These are phyloP conservation scores for Aureobasidium namibiae DNA, from an alignment of 2,329 filamentous ascomycete species.

Conservation along the genomic window DNA sequence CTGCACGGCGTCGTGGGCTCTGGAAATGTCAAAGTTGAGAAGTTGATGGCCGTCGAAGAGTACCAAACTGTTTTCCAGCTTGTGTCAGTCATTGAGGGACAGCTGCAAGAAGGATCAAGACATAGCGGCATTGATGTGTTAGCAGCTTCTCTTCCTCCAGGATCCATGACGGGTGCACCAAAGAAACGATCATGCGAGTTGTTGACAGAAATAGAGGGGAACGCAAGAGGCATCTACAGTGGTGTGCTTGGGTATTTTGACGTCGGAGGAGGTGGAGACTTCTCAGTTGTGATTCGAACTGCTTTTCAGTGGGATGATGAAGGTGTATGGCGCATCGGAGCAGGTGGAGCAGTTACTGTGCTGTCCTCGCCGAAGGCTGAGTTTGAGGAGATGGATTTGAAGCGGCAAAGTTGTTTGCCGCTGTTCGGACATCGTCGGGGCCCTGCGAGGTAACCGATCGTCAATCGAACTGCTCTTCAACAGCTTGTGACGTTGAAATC, in stretches of 20 bases:
- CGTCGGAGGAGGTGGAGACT: slow-evolving; percentile 75
- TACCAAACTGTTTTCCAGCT: slow-evolving; percentile 89
- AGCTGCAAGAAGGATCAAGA: slow-evolving; percentile 30
- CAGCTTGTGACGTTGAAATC: too few species aligned
- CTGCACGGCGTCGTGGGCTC: slow-evolving; percentile 75
- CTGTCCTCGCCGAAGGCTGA: slow-evolving; percentile 74
- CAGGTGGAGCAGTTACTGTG: slow-evolving; percentile 82
- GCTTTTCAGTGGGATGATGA: slow-evolving; percentile 63
- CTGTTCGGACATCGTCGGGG: slow-evolving; percentile 15
- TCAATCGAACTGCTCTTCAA: background rate
- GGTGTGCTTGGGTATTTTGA: slow-evolving; percentile 88
- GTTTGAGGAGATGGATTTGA: slow-evolving; percentile 72
- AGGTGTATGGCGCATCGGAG: slow-evolving; percentile 69
- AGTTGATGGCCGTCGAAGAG: slow-evolving; percentile 80
- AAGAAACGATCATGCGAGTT: slow-evolving; percentile 90
- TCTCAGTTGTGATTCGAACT: slow-evolving; percentile 83
- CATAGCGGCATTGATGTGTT: slow-evolving; percentile 68
- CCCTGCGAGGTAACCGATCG: background rate
- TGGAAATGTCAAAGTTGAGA: slow-evolving; percentile 63
- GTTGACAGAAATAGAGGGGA: slow-evolving; percentile 58
- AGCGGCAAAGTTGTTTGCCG: slow-evolving; percentile 23
- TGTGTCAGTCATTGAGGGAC: slow-evolving; percentile 75
- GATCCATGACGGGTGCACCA: slow-evolving; percentile 93
- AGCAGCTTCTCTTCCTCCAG: slow-evolving; percentile 70
- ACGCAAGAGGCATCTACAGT: slow-evolving; percentile 69